These are phyloP conservation scores for Ophiostoma tasmaniense DNA, from an alignment of 2,329 filamentous ascomycete genomes.

Conservation along the genomic window DNA sequence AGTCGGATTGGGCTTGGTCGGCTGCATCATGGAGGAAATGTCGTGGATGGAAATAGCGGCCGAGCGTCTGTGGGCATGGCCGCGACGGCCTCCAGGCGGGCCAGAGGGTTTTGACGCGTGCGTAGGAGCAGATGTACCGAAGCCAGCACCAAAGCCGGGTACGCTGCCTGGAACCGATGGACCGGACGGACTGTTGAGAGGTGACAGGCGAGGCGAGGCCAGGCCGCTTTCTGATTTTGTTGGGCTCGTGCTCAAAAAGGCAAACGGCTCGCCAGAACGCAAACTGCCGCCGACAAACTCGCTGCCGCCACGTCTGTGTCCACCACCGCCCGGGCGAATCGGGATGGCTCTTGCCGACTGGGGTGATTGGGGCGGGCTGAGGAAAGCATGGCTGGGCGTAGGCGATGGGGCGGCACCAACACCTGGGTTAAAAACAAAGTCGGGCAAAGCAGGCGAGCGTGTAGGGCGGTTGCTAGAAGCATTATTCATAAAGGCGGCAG, in stretches of 20 bases:
- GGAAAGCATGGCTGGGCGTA: slow-evolving; percentile 31
- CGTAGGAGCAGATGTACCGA: background rate
- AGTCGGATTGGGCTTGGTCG: slow-evolving; percentile 34
- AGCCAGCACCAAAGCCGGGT: background rate
- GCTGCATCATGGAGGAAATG: slow-evolving; percentile 59
- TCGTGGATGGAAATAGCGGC: slow-evolving; percentile 78
- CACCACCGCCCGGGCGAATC: slow-evolving; percentile 53
- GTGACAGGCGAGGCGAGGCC: slow-evolving; percentile 46
- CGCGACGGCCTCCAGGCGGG: slow-evolving; percentile 41
- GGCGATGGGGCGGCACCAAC: slow-evolving; percentile 25
- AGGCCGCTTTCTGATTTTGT: slow-evolving; percentile 55
- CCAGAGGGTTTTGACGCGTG: slow-evolving; percentile 18
- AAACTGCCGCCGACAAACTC: slow-evolving; percentile 76
- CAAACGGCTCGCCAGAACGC: slow-evolving; percentile 48
- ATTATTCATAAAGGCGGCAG: background rate
- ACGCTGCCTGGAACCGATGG: background rate
- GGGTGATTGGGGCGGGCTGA: slow-evolving; percentile 50
- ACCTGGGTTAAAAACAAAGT: slow-evolving; percentile 45
- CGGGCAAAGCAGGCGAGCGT: slow-evolving; percentile 39
- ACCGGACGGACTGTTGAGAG: slow-evolving; percentile 31
- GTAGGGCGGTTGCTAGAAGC: slow-evolving; percentile 18
- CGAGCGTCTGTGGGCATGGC: slow-evolving; percentile 75
- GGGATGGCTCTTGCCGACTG: slow-evolving; percentile 41
- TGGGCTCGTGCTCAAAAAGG: slow-evolving; percentile 59
- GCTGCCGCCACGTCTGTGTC: slow-evolving; percentile 72